These are phyloP conservation scores for Austroboletus novae-zelandiae DNA, from an alignment of 1,284 basidiomycete genomes.

Conservation along the genomic window DNA sequence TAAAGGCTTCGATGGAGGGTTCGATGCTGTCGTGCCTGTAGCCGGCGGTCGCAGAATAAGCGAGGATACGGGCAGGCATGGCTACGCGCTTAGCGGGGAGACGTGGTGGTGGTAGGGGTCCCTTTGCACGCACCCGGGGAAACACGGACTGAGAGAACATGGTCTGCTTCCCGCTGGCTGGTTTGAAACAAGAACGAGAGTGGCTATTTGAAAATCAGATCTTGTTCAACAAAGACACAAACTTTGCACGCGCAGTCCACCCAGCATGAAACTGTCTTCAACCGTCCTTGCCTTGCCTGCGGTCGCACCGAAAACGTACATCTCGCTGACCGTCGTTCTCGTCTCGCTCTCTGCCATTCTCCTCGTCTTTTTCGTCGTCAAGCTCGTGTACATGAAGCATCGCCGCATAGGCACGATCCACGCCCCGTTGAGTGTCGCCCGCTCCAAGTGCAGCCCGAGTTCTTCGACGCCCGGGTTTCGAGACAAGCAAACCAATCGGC, in stretches of 20 bases:
- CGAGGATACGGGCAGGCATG: conserved; percentile 37
- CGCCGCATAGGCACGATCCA: conserved; percentile 29
- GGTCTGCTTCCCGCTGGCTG: not conserved
- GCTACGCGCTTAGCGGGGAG: not conserved
- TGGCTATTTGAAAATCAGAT: no score
- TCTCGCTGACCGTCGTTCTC: conserved; percentile 15
- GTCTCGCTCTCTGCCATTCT: conserved; percentile 18
- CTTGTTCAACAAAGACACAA: no score
- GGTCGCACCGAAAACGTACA: conserved; percentile 3
- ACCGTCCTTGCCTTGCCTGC: conserved; percentile 15
- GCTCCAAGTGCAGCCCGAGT: not conserved
- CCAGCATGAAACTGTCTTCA: not conserved
- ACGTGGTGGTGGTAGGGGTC: not conserved
- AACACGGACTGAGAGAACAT: not conserved
- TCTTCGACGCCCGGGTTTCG: conserved; percentile 1
- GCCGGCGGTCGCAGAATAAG: conserved; percentile 45
- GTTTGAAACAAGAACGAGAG: no score
- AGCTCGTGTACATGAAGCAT: conserved; percentile 27
- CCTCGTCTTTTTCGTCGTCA: conserved; percentile 19
- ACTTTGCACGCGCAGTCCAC: no score
- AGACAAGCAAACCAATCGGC: conserved; percentile 5
- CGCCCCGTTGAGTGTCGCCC: conserved; percentile 1
- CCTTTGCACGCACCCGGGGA: no score
- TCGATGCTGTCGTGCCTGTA: conserved; percentile 68
- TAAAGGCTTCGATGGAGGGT: conserved; percentile 54